Conservation (phyloP, 1,284 basidiomycete species). For the Ganoderma sinense region DNA sequence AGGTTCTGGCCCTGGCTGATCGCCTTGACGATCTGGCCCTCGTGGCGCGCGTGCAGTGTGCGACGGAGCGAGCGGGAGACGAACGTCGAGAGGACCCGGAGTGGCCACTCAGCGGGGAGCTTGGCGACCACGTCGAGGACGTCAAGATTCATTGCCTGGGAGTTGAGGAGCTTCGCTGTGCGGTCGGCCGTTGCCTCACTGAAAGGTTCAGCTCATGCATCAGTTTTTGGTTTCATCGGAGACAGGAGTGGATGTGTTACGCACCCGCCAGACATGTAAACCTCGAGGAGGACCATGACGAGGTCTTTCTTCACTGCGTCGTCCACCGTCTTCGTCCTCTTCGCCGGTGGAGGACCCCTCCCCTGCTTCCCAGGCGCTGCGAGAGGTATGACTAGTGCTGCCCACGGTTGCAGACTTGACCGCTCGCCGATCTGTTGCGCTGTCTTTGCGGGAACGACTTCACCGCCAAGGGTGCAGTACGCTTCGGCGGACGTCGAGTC, state of each 20-base stretch:
- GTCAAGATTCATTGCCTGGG: conserved; percentile 84
- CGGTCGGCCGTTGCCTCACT: conserved; percentile 58
- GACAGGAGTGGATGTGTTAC: conserved; percentile 35
- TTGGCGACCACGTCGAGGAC: conserved; percentile 76
- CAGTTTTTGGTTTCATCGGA: background rate
- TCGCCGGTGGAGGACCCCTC: conserved; percentile 36
- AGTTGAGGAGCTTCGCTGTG: conserved; percentile 75
- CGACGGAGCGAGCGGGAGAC: conserved; percentile 80
- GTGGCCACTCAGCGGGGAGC: conserved; percentile 80
- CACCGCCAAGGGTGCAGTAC: conserved; percentile 80
- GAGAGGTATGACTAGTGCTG: conserved; percentile 49
- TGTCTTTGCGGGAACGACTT: conserved; percentile 70
- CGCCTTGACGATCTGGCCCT: conserved; percentile 77
- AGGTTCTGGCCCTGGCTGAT: conserved; percentile 78
- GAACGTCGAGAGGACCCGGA: conserved; percentile 78
- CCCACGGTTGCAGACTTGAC: conserved; percentile 63
- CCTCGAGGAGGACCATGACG: conserved; percentile 75
- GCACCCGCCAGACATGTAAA: conserved; percentile 81
- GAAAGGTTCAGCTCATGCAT: conserved; percentile 10
- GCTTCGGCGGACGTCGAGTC: conserved; percentile 83
- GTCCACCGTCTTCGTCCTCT: conserved; percentile 53
- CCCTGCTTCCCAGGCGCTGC: conserved; percentile 33
- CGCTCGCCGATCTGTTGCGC: conserved; percentile 61
- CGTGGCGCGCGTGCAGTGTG: conserved; percentile 74
- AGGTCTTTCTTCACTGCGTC: conserved; percentile 65